A percentile compares a stretch with the other conserved stretches of the same genome.
Conservation (phyloP, 1,284 basidiomycete species). For the Gymnopus androsaceus region DNA sequence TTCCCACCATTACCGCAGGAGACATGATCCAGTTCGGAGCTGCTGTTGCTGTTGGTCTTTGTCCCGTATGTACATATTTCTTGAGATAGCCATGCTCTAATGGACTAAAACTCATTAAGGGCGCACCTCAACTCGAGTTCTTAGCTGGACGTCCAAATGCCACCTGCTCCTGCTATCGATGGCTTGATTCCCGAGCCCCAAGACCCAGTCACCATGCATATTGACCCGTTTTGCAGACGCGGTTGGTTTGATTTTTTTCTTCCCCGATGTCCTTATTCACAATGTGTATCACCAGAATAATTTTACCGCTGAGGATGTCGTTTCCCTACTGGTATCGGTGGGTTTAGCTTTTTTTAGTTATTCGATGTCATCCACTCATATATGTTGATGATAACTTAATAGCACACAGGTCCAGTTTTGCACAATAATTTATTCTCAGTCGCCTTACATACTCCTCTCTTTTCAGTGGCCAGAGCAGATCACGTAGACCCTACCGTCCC, state of each 20-base stretch:
- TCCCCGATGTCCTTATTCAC: not conserved
- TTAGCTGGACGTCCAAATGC: constrained; percentile 21
- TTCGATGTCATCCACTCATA: constrained; percentile 9
- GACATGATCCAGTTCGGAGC: constrained; percentile 23
- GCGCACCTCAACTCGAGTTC: constrained; percentile 20
- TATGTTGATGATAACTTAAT: constrained; percentile 34
- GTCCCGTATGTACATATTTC: constrained; percentile 4
- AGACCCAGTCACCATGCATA: constrained; percentile 15
- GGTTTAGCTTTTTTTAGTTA: not conserved
- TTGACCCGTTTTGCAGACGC: constrained; percentile 12
- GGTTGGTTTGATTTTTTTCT: not conserved
- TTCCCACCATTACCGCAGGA: constrained; percentile 13
- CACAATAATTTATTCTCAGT: not conserved
- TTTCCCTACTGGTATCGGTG: constrained; percentile 17
- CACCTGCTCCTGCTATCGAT: constrained; percentile 14
- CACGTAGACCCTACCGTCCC: constrained; percentile 10
- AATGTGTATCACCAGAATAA: not conserved
- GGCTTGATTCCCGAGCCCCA: constrained; percentile 20
- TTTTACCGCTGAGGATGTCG: constrained; percentile 19
- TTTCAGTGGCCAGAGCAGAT: constrained; percentile 1
- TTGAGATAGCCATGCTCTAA: not conserved
- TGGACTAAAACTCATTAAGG: not conserved
- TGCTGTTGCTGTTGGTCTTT: constrained; percentile 12
- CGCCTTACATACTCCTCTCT: not conserved
- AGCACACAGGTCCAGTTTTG: constrained; percentile 27